Percentiles rank a stretch among this genome's conserved stretches.
These are phyloP conservation scores for Blastobotrys buckinghamii DNA, from an alignment of 1,139 yeast genomes.

Conservation along the genomic window DNA sequence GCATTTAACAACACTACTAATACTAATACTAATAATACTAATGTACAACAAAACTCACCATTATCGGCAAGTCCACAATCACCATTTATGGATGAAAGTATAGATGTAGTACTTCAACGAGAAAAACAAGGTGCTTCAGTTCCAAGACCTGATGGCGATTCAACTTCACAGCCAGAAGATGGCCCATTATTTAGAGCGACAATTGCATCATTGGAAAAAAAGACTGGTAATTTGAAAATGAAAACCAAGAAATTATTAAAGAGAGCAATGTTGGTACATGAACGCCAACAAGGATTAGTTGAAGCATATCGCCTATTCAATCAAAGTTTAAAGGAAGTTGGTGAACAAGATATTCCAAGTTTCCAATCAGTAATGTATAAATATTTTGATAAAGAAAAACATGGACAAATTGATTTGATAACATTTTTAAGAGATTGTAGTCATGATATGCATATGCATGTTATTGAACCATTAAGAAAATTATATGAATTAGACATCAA, in stretches of 20 bases:
- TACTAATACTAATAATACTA: slow-evolving; percentile 2
- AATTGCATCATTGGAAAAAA: slow-evolving; percentile 48
- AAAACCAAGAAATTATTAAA: slow-evolving; percentile 39
- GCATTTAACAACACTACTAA: background rate
- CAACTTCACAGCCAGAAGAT: slow-evolving; percentile 46
- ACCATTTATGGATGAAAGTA: slow-evolving; percentile 14
- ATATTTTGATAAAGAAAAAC: slow-evolving; percentile 24
- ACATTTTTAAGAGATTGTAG: slow-evolving; percentile 22
- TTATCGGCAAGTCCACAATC: background rate
- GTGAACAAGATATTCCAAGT: slow-evolving; percentile 32
- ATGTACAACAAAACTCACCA: background rate
- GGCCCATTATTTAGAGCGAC: slow-evolving; percentile 70
- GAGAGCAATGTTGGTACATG: slow-evolving; percentile 33
- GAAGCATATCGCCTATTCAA: slow-evolving; percentile 34
- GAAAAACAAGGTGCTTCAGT: slow-evolving; percentile 18
- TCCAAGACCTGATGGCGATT: slow-evolving; percentile 30
- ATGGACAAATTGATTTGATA: slow-evolving; percentile 20
- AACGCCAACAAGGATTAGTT: slow-evolving; percentile 32
- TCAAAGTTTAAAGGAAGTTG: slow-evolving; percentile 29
- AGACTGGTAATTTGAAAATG: slow-evolving; percentile 44
- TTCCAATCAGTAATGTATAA: slow-evolving; percentile 31
- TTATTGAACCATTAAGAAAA: slow-evolving; percentile 38
- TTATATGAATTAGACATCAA: slow-evolving; percentile 40
- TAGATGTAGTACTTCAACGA: slow-evolving; percentile 19
- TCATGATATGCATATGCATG: slow-evolving; percentile 27